Conservation (phyloP, 805 yeast species). For the Candida oleophila region DNA sequence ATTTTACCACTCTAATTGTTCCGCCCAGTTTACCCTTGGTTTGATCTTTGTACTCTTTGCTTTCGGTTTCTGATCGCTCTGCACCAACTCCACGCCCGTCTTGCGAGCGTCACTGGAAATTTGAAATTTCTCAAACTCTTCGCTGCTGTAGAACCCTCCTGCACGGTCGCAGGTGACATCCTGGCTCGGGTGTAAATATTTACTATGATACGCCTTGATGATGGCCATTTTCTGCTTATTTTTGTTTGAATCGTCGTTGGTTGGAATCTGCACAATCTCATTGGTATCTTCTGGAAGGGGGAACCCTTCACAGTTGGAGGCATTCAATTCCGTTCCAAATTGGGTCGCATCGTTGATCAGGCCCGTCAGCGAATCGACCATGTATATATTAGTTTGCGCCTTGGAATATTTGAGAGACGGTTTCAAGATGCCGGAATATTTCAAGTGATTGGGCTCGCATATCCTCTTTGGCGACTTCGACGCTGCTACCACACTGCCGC, state of each 20-base stretch:
- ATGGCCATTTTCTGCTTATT: slow-evolving; percentile 37
- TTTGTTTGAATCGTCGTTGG: slow-evolving; percentile 27
- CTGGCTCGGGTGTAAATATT: slow-evolving; percentile 2
- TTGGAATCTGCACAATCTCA: slow-evolving; percentile 62
- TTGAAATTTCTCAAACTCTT: slow-evolving; percentile 22
- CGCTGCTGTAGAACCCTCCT: slow-evolving; percentile 30
- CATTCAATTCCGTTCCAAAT: slow-evolving; percentile 67
- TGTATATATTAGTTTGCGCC: slow-evolving; percentile 33
- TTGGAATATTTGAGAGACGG: slow-evolving; percentile 29
- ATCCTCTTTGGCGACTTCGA: slow-evolving; percentile 37
- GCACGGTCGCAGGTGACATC: slow-evolving; percentile 4
- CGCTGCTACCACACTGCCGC: background rate
- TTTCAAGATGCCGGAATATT: slow-evolving; percentile 15
- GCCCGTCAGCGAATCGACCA: slow-evolving; percentile 65
- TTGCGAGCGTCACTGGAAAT: slow-evolving; percentile 5
- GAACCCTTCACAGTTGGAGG: slow-evolving; percentile 60
- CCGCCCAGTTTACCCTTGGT: slow-evolving; percentile 30
- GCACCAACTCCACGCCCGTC: slow-evolving; percentile 23
- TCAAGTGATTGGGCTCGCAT: slow-evolving; percentile 42
- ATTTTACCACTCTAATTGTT: slow-evolving; percentile 34
- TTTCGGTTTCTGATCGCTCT: slow-evolving; percentile 6
- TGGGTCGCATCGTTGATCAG: slow-evolving; percentile 61
- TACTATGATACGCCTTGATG: slow-evolving; percentile 32
- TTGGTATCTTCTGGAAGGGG: slow-evolving; percentile 57
- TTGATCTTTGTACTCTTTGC: background rate